phyloP scores from a whole-genome alignment of 495 filamentous ascomycete species.

The Penicillium canariense region DNA sequence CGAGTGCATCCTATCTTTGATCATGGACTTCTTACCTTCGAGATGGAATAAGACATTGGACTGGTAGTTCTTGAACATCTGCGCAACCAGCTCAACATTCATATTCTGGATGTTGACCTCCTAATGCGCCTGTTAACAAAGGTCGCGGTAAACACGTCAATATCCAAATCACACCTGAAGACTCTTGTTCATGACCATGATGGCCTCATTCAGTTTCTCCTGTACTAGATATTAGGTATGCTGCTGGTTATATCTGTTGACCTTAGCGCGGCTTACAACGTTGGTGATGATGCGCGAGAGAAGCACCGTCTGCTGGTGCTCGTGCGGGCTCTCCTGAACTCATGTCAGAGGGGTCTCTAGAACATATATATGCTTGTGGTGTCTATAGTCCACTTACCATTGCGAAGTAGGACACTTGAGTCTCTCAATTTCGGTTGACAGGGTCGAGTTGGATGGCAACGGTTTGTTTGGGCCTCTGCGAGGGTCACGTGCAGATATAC shows the following conservation, averaged over 20 bases:
- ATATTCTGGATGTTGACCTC: conserved; percentile 98
- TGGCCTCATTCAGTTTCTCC: conserved; percentile 97
- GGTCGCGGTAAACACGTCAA: neutral
- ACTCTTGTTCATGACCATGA: conserved; percentile 86
- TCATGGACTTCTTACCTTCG: conserved; percentile 64
- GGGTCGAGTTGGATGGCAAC: neutral
- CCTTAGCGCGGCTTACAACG: conserved; percentile 58
- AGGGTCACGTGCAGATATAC: conserved; percentile 27
- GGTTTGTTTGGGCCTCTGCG: conserved; percentile 19
- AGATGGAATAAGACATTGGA: conserved; percentile 96
- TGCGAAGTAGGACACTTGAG: conserved; percentile 8
- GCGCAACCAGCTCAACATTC: conserved; percentile 95
- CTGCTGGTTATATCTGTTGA: neutral
- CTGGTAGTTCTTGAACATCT: conserved; percentile 99
- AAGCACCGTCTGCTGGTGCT: conserved; percentile 92
- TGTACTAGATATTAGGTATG: conserved; percentile 28
- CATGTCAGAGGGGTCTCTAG: neutral
- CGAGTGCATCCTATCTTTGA: neutral
- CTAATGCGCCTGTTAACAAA: conserved; percentile 38
- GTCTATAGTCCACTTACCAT: conserved; percentile 11
- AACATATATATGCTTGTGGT: neutral
- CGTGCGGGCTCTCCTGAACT: conserved; percentile 87
- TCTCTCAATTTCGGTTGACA: neutral
- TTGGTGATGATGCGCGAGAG: conserved; percentile 96
- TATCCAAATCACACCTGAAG: conserved; percentile 63